Evolutionary conservation across 1,284 basidiomycete genomes (phyloP).

Genomic region (Golubevia pallescens): DNA sequence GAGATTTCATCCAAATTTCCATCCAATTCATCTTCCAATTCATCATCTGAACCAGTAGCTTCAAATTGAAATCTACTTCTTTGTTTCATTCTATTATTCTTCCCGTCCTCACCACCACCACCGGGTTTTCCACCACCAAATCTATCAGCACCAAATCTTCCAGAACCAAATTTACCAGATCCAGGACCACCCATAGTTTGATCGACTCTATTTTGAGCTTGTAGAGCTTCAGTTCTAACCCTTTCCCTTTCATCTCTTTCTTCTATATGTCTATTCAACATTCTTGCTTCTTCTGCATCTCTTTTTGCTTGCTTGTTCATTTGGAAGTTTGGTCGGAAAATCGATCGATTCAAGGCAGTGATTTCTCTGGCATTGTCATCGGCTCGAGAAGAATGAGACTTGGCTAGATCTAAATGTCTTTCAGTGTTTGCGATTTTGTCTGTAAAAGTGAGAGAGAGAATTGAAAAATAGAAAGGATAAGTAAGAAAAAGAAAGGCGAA

Average conservation of each 20-base stretch:
- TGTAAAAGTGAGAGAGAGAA: background rate
- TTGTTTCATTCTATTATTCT: constrained; percentile 27
- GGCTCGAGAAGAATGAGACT: constrained; percentile 84
- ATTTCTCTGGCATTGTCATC: constrained; percentile 93
- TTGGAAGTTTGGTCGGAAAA: constrained; percentile 74
- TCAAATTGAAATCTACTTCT: constrained; percentile 60
- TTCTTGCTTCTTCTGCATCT: constrained; percentile 84
- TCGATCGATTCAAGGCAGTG: constrained; percentile 89
- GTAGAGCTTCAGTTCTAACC: constrained; percentile 72
- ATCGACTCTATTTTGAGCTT: constrained; percentile 84
- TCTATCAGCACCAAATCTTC: constrained; percentile 9
- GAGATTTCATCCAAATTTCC: constrained; percentile 61
- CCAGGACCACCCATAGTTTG: constrained; percentile 68
- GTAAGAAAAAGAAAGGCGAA: background rate
- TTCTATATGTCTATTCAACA: constrained; percentile 84
- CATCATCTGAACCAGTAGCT: constrained; percentile 59
- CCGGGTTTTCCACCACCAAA: constrained; percentile 61
- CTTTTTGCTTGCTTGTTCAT: constrained; percentile 77
- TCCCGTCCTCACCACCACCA: constrained; percentile 54
- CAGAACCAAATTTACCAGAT: constrained; percentile 8
- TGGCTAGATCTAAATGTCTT: constrained; percentile 90
- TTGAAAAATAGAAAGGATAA: constrained; percentile 3
- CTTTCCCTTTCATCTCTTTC: constrained; percentile 77
- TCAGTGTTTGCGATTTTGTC: constrained; percentile 85
- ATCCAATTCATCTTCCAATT: constrained; percentile 60